These are phyloP conservation scores for Monascus ruber DNA, from an alignment of 2,329 filamentous ascomycete genomes.

Conservation along the genomic window DNA sequence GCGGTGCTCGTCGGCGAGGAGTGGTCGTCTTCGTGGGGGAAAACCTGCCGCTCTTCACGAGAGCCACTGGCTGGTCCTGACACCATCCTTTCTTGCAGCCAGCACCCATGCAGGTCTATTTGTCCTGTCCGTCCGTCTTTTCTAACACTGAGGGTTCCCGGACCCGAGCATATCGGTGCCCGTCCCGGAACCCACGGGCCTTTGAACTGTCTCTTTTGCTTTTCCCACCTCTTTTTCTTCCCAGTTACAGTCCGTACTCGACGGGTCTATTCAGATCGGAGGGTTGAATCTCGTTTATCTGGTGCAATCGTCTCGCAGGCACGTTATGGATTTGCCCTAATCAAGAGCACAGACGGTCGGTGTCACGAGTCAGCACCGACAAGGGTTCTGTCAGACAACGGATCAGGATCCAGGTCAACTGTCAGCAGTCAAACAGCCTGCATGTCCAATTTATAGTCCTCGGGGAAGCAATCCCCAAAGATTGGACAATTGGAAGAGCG, in stretches of 20 bases:
- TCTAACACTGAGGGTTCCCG: constrained; percentile 27
- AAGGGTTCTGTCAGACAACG: neutral
- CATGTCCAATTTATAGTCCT: no score
- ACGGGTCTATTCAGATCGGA: no score
- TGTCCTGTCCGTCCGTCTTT: constrained; percentile 8
- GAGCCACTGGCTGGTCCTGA: constrained; percentile 23
- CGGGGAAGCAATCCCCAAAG: no score
- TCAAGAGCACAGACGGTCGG: constrained; percentile 18
- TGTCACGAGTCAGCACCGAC: constrained; percentile 1
- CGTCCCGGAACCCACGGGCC: constrained; percentile 27
- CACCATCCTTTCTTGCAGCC: constrained; percentile 30
- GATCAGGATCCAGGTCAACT: no score
- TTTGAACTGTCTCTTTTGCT: constrained; percentile 2
- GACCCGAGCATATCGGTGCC: constrained; percentile 30
- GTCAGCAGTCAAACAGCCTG: no score
- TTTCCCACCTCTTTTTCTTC: neutral
- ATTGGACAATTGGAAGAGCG: no score
- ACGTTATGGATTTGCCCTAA: constrained; percentile 16
- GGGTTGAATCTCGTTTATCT: no score
- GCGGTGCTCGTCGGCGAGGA: constrained; percentile 14
- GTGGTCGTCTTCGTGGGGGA: constrained; percentile 9
- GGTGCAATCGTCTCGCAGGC: neutral
- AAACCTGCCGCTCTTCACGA: constrained; percentile 15
- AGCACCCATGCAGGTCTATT: constrained; percentile 26
- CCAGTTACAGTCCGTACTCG: no score